Percentiles rank a stretch among this genome's conserved stretches.
These are phyloP conservation scores for Phaeoacremonium minimum DNA, from an alignment of 2,329 filamentous ascomycete genomes.

Conservation along the genomic window DNA sequence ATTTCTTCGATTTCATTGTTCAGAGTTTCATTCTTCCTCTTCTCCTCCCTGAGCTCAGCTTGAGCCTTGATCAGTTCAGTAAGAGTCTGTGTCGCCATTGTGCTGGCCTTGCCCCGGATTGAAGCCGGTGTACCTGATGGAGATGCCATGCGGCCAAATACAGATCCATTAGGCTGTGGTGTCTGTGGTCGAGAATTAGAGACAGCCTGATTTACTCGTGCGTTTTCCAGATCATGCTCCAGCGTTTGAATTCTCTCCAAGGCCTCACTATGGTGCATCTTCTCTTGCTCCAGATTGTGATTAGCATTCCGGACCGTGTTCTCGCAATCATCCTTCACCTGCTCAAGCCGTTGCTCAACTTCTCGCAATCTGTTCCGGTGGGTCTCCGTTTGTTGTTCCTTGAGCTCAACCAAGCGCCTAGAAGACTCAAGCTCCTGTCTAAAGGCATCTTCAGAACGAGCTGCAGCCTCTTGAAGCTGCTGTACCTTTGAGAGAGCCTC, in stretches of 20 bases:
- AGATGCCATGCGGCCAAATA: constrained; percentile 49
- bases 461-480: constrained; percentile 77
- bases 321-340: constrained; percentile 63
- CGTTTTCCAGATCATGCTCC: constrained; percentile 46
- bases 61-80: constrained; percentile 66
- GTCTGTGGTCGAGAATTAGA: constrained; percentile 54
- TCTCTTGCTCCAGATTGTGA: constrained; percentile 53
- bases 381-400: constrained; percentile 70
- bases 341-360: constrained; percentile 58
- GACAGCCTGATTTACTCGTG: constrained; percentile 34
- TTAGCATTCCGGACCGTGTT: constrained; percentile 52
- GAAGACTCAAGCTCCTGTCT: constrained; percentile 80
- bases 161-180: constrained; percentile 53
- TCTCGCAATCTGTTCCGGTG: constrained; percentile 68
- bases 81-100: constrained; percentile 59
- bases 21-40: constrained; percentile 69
- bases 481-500: constrained; percentile 79
- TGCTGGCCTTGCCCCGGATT: constrained; percentile 47
- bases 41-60: constrained; percentile 68
- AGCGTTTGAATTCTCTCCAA: constrained; percentile 46
- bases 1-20: constrained; percentile 78
- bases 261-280: constrained; percentile 38
- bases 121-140: constrained; percentile 60
- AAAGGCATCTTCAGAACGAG: constrained; percentile 80
- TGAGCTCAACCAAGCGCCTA: constrained; percentile 76